Evolutionary conservation across 192 early-diverging fungal genomes (phyloP).

Genomic region (Backusella macrospora): DNA sequence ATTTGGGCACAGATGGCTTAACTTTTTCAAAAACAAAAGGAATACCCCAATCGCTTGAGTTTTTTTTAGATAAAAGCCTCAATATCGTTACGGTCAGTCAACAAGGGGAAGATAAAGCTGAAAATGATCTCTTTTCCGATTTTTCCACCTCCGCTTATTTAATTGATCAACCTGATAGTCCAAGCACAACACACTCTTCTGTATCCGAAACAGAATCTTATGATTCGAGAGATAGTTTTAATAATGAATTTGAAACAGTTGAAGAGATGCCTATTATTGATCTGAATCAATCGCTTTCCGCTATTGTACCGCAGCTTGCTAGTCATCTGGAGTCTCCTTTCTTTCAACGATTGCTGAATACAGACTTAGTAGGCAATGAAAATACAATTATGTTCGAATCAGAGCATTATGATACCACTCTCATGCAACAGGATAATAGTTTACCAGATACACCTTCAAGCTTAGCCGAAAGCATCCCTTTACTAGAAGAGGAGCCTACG

Average conservation of each 20-base stretch:
- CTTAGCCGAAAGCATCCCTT: not conserved
- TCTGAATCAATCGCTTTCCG: not conserved
- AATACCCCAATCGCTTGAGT: conserved; percentile 10
- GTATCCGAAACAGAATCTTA: conserved; percentile 12
- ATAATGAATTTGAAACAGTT: not conserved
- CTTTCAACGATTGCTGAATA: conserved; percentile 27
- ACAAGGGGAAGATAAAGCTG: not conserved
- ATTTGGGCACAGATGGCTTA: conserved; percentile 8
- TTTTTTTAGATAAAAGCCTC: conserved; percentile 13
- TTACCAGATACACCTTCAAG: not conserved
- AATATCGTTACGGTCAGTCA: conserved; percentile 6
- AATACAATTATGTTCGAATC: not conserved
- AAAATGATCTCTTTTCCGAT: not conserved
- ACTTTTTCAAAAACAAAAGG: conserved; percentile 23
- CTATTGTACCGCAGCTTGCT: conserved; percentile 28
- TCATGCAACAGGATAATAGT: not conserved
- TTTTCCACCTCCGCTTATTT: not conserved
- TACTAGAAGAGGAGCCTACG: not conserved
- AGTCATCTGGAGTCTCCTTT: conserved; percentile 30
- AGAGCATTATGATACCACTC: not conserved
- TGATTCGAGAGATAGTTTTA: not conserved
- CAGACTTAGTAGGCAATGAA: conserved; percentile 2
- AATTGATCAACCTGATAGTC: not conserved
- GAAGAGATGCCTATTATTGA: not conserved
- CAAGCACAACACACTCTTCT: conserved; percentile 4